Evolutionary conservation across 768 basidiomycete genomes (phyloP), one percentile per base, ranked within the genome.

Genomic region (Fibroporia radiculosa): DNA sequence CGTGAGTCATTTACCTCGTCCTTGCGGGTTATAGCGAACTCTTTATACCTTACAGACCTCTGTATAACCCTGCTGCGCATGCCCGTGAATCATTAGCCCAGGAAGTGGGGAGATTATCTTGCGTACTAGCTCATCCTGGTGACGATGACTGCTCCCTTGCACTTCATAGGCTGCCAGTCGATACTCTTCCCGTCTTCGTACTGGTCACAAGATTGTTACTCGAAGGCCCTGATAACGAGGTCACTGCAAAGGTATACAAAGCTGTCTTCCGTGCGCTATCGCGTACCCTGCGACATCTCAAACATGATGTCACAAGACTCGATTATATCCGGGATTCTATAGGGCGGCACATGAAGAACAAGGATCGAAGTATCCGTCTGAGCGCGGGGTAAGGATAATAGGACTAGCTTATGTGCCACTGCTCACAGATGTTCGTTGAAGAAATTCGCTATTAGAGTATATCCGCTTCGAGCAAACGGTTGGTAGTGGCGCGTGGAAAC

Each of bases 331-430:
- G 61, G 6, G 61, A 72, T 20, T 51, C 77, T 5, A 56, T 78
- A 6, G 66, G 71, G 40, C 62, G 61, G 18, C 81, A 78, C 3
- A 58, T 84, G 48, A 65, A 56, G 8, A 74, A 83, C 50, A 60
- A 56, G 29, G 73, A 82, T 49, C 70, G 86, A 44, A 71, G 68
- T 32, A 75, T 80, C 18, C 73, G 86, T 28, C 57, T 89, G 13
- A 66, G 70, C 49, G 82, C 86, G 41, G 87, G 86, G 86, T 88
- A 61, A 52, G 76, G 37, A 26, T 19, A 10, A 23, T 4, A 22
- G 4, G 4, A 18, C 3, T n/a, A 8, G 4, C 11, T 28, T 19
- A 32, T 32, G n/a, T n/a, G 6, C 16, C 34, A 8, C 6, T 35
- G 34, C 6, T 35, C 6, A 12, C 34, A 35, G 13, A 6, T 18